Percentiles rank a stretch among this genome's conserved stretches.
These are phyloP conservation scores for Trametes polyzona DNA, from an alignment of 1,284 basidiomycete species.

Conservation along the genomic window DNA sequence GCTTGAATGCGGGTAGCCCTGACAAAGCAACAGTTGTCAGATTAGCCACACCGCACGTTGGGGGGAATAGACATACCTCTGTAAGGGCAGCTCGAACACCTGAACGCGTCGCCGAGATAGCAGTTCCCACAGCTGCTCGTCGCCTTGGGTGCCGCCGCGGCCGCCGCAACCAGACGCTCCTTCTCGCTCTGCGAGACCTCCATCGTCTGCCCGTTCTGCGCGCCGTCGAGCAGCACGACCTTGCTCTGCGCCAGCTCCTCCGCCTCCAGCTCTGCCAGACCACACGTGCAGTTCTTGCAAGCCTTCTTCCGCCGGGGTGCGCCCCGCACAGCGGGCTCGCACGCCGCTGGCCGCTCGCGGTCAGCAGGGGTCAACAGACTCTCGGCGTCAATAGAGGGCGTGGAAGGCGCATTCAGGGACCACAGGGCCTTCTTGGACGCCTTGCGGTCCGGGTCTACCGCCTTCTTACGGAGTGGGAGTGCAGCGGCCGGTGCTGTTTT, in stretches of 20 bases:
- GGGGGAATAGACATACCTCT: conserved; percentile 65
- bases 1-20: conserved; percentile 97
- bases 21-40: conserved; percentile 13
- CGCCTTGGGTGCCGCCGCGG: conserved; percentile 75
- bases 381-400: conserved; percentile 77
- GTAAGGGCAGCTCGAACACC: conserved; percentile 95
- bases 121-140: conserved; percentile 98
- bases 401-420: conserved; percentile 65
- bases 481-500: conserved; percentile 42
- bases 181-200: conserved; percentile 70
- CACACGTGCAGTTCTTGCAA: conserved; percentile 94
- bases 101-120: conserved; percentile 97
- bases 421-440: conserved; percentile 80
- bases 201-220: conserved; percentile 55
- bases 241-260: conserved; percentile 68
- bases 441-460: conserved; percentile 59
- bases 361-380: conserved; percentile 76
- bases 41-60: not conserved
- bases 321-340: conserved; percentile 59
- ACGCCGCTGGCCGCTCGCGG: conserved; percentile 68
- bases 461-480: conserved; percentile 51
- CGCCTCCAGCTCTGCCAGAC: conserved; percentile 88
- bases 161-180: conserved; percentile 64
- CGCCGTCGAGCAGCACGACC: conserved; percentile 71
- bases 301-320: conserved; percentile 80